Evolutionary conservation across 2,329 filamentous ascomycete genomes (phyloP), one percentile per base, ranked within the genome.

Genomic region (Paraconiothyrium brasiliense): DNA sequence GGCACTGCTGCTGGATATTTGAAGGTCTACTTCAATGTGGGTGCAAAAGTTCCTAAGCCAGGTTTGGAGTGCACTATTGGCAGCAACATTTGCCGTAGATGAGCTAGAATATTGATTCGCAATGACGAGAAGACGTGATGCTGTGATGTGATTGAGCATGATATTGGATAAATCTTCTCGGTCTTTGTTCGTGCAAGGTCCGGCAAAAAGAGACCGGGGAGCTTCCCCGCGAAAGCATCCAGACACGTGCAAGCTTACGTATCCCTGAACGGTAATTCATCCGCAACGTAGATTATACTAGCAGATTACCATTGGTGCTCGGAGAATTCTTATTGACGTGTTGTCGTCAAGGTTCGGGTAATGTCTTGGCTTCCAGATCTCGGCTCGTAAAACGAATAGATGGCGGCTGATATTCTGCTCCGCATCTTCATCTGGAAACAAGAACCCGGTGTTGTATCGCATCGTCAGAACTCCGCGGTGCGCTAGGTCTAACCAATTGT

Each of bases 21-120:
- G 6, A n/a, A 27, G 58, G n/a, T 13, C 50, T 54, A 46, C 50
- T 60, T 65, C 49, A 60, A 60, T 24, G 58, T 46, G 54, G 47
- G 13, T 44, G 47, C 43, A 41, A 50, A 41, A 4, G 34, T 6
- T 22, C 8, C 8, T 39, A 24, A 20, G n/a, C 39, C 14, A n/a
- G 10, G 14, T 44, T 6, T 14, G 37, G 30, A 20, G n/a, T 6
- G 9, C 44, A 16, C 41, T 34, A 48, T 35, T 46, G 43, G 27
- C 27, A 20, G 41, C 24, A 34, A 13, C 55, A 62, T 63, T 63
- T 67, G 59, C 60, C 59, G 57, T 27, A 63, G n/a, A 67, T 63
- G 60, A 62, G 49, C 20, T 8, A 24, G 1, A 20, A 63, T 57
- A 66, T 69, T 67, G 55, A 35, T 52, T 57, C 34, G 54, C 52